Conservation (phyloP, 306 rosid species). For the Acacia crassicarpa region DNA sequence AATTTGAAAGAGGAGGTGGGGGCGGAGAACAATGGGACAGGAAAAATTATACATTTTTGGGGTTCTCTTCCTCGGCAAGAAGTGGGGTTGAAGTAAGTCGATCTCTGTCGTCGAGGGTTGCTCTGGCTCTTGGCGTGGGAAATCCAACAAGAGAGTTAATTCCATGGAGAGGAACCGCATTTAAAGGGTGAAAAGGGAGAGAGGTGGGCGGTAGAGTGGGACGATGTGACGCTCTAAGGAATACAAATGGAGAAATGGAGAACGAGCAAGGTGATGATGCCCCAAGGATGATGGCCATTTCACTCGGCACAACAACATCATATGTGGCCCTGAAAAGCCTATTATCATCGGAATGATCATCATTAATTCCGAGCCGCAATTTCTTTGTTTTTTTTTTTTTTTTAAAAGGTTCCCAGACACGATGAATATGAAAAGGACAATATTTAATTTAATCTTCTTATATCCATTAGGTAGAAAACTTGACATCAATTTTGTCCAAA, state of each 20-base stretch:
- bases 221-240: conserved; percentile 32
- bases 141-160: conserved; percentile 31
- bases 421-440: too few species aligned
- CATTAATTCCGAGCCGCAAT: neutral
- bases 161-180: conserved; percentile 28
- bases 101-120: conserved; percentile 51
- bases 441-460: too few species aligned
- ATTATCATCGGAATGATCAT: neutral
- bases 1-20: neutral
- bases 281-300: neutral
- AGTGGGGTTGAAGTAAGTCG: conserved; percentile 48
- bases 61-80: conserved; percentile 35
- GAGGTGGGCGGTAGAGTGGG: neutral
- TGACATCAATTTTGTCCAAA: too few species aligned
- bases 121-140: conserved; percentile 15
- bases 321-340: neutral
- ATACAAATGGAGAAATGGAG: conserved; percentile 6
- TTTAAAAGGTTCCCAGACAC: too few species aligned
- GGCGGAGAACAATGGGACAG: neutral
- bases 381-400: neutral
- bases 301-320: neutral
- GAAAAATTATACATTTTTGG: conserved; percentile 25
- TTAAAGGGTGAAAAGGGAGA: conserved; percentile 22
- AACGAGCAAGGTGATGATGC: neutral
- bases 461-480: too few species aligned